phyloP scores from a whole-genome alignment of 2,329 filamentous ascomycete species.

The Cladophialophora chaetospira region DNA sequence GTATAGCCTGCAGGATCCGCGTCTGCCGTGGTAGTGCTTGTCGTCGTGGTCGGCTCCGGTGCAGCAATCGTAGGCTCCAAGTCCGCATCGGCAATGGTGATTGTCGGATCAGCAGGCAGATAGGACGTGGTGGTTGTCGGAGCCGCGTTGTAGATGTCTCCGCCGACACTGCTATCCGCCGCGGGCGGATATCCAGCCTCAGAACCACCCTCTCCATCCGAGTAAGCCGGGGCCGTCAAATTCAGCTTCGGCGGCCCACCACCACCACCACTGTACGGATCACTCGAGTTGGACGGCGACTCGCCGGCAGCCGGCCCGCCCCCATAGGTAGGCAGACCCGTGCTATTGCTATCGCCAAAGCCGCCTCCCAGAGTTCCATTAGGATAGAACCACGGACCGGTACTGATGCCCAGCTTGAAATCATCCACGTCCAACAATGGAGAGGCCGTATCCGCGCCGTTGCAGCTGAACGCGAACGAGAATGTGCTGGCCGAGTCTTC shows the following conservation, averaged over 20 bases:
- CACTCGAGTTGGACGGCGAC: constrained; percentile 8
- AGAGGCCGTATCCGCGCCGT: constrained; percentile 4
- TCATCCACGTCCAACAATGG: constrained; percentile 60
- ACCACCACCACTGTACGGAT: too few species aligned
- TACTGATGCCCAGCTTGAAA: constrained; percentile 84
- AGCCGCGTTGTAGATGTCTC: neutral
- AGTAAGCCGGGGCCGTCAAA: neutral
- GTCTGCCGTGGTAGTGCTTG: neutral
- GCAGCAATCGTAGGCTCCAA: neutral
- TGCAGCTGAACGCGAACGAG: constrained; percentile 13
- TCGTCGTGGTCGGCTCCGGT: neutral
- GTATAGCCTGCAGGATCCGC: neutral
- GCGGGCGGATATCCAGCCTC: neutral
- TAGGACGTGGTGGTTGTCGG: neutral
- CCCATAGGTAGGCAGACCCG: constrained; percentile 1
- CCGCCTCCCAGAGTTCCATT: constrained; percentile 6
- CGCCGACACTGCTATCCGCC: neutral
- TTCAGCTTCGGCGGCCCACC: neutral
- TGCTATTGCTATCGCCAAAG: constrained; percentile 10
- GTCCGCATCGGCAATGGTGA: neutral
- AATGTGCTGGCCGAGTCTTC: constrained; percentile 6
- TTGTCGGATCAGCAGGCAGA: neutral
- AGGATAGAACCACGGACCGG: constrained; percentile 62
- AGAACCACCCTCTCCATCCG: neutral
- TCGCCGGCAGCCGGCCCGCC: neutral